A percentile compares a stretch with the other conserved stretches of the same genome.
phyloP scores from a whole-genome alignment of 1,139 yeast species.

The Geotrichum histeridarum region DNA sequence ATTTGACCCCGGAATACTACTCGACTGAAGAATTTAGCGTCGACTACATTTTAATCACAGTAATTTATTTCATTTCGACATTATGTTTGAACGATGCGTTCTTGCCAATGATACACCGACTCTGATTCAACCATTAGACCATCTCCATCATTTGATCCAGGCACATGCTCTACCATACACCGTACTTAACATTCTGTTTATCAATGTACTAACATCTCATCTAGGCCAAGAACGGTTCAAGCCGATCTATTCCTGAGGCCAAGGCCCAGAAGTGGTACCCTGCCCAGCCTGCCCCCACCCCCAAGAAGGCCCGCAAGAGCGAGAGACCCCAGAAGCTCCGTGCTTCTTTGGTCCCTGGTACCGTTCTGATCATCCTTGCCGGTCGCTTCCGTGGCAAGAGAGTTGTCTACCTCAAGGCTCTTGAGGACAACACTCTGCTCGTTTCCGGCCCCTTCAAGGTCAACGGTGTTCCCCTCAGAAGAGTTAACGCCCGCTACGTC shows the following conservation, averaged over 20 bases:
- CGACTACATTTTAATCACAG: too few relatives aligned
- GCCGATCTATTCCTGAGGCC: constrained; percentile 24
- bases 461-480: constrained; percentile 99
- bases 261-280: constrained; percentile 89
- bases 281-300: constrained; percentile 86
- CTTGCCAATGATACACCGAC: too few relatives aligned
- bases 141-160: too few relatives aligned
- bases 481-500: constrained; percentile 98
- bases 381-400: constrained; percentile 99
- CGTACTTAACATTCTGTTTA: neutral
- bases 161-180: neutral
- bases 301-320: constrained; percentile 60
- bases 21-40: too few relatives aligned
- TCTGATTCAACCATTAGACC: too few relatives aligned
- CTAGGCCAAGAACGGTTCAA: constrained; percentile 19
- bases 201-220: constrained; percentile 1
- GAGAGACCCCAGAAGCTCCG: constrained; percentile 94
- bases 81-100: too few relatives aligned
- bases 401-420: constrained; percentile 95
- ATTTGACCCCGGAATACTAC: too few relatives aligned
- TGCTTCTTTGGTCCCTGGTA: constrained; percentile 96
- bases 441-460: constrained; percentile 99
- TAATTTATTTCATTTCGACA: too few relatives aligned
- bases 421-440: constrained; percentile 97
- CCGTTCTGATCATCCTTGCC: constrained; percentile 95